A percentile compares a stretch with the other conserved stretches of the same genome.
phyloP scores from a whole-genome alignment of 176 grass and related monocot species.

The Carex pumila region DNA sequence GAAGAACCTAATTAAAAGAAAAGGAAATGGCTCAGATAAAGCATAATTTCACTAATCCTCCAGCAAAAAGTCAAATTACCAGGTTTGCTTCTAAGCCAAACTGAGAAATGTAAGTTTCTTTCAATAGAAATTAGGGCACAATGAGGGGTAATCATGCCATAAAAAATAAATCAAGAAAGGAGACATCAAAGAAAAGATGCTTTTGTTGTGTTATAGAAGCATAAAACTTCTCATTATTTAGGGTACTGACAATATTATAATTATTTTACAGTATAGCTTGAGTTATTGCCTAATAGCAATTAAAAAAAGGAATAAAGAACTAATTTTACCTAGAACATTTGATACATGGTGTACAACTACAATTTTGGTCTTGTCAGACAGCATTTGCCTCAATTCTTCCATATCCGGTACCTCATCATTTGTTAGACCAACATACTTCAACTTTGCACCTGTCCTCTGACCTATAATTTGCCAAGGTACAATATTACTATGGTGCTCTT shows the following conservation, averaged over 20 bases:
- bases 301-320: slow-evolving; percentile 7
- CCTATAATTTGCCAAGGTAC: slow-evolving; percentile 88
- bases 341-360: slow-evolving; percentile 83
- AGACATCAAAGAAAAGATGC: neutral
- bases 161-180: neutral
- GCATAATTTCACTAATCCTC: neutral
- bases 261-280: neutral
- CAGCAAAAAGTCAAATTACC: slow-evolving; percentile 5
- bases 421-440: slow-evolving; percentile 89
- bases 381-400: slow-evolving; percentile 66
- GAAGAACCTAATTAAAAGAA: slow-evolving; percentile 44
- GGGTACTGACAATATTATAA: neutral
- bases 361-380: slow-evolving; percentile 84
- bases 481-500: slow-evolving; percentile 87
- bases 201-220: neutral
- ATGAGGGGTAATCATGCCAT: neutral
- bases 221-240: neutral
- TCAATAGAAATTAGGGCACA: neutral
- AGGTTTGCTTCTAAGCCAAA: neutral
- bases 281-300: neutral
- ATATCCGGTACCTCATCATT: slow-evolving; percentile 80
- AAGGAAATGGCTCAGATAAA: neutral
- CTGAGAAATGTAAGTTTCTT: neutral
- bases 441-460: slow-evolving; percentile 63
- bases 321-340: slow-evolving; percentile 64